A percentile compares a stretch with the other conserved stretches of the same genome.
phyloP scores from a whole-genome alignment of 2,329 filamentous ascomycete species.

The Aspergillus pseudoviridinutans region DNA sequence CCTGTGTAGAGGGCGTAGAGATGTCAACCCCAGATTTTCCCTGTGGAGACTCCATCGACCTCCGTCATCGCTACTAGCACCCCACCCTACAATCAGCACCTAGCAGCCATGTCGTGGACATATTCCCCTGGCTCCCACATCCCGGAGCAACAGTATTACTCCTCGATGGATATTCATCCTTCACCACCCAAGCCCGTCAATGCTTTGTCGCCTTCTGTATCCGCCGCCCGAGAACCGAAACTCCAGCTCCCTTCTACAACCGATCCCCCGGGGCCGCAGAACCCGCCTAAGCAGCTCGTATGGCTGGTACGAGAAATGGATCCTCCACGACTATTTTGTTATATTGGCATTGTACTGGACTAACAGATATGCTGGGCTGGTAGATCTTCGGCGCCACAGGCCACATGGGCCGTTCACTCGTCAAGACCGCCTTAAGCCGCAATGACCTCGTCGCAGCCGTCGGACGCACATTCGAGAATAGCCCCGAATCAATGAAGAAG shows the following conservation, averaged over 20 bases:
- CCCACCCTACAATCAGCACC: neutral
- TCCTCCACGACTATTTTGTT: neutral
- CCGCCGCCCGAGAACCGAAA: constrained; percentile 35
- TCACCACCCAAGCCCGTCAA: constrained; percentile 19
- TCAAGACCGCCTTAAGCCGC: constrained; percentile 73
- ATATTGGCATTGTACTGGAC: neutral
- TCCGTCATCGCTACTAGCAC: neutral
- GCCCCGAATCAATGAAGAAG: constrained; percentile 65
- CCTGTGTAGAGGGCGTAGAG: neutral
- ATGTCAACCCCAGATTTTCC: constrained; percentile 14
- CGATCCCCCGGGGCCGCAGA: constrained; percentile 71
- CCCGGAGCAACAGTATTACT: neutral
- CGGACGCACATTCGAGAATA: constrained; percentile 76
- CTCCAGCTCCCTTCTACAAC: constrained; percentile 75
- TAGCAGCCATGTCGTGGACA: constrained; percentile 1
- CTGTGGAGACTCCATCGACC: constrained; percentile 21
- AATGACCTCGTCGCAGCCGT: constrained; percentile 84
- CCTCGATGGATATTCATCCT: constrained; percentile 22
- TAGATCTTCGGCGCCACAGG: constrained; percentile 95
- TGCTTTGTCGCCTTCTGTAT: constrained; percentile 21
- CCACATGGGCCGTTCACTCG: constrained; percentile 88
- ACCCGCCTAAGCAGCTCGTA: constrained; percentile 69
- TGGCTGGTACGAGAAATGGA: constrained; percentile 68
- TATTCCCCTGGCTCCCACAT: constrained; percentile 1
- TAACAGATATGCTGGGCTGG: constrained; percentile 1